These are phyloP conservation scores for Jacaranda mimosifolia DNA, from an alignment of 257 asterid species.

Conservation along the genomic window DNA sequence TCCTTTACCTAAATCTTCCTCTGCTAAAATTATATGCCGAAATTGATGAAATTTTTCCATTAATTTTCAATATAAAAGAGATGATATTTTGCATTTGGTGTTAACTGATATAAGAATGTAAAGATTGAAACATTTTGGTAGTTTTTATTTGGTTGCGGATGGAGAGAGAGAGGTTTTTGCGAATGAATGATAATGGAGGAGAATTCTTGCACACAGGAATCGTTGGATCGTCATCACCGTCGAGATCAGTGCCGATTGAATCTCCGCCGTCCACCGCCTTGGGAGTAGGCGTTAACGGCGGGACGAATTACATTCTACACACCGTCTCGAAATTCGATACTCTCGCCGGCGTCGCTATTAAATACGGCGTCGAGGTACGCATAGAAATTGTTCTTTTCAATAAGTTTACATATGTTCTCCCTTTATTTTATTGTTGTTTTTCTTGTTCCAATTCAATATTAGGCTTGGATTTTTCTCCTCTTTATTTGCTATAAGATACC, in stretches of 20 bases:
- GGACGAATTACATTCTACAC: conserved; percentile 58
- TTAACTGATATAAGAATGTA: conserved; percentile 33
- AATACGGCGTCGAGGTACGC: conserved; percentile 87
- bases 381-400: background rate
- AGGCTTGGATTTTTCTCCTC: background rate
- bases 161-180: conserved; percentile 47
- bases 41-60: conserved; percentile 7
- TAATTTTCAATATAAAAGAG: background rate
- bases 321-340: conserved; percentile 82
- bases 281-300: conserved; percentile 48
- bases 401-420: background rate
- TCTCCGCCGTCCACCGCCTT: conserved; percentile 45
- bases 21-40: conserved; percentile 4
- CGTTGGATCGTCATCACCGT: conserved; percentile 45
- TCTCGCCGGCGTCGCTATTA: conserved; percentile 89
- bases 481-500: background rate
- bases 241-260: conserved; percentile 39
- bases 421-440: background rate
- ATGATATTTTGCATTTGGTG: background rate
- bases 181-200: conserved; percentile 41
- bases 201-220: conserved; percentile 36
- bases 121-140: conserved; percentile 20
- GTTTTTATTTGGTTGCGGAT: conserved; percentile 24
- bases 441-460: background rate
- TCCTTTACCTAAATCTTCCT: conserved; percentile 24